A percentile compares a stretch with the other conserved stretches of the same genome.
Evolutionary conservation across 306 rosid genomes (phyloP).

Genomic region (Acacia melanoxylon): DNA sequence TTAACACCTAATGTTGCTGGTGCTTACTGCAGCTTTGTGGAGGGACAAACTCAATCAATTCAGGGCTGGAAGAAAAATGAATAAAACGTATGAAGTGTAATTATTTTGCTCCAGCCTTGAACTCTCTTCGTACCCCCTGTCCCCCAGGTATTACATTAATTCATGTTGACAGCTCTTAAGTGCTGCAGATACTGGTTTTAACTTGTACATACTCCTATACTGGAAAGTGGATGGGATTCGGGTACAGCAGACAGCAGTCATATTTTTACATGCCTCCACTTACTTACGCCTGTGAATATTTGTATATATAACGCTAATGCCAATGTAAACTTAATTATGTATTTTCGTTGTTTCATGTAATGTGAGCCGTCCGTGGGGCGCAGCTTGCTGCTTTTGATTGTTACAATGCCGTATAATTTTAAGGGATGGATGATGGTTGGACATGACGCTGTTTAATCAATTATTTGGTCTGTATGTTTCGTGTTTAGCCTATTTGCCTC

Average conservation of each 20-base stretch:
- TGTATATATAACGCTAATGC: slow-evolving; percentile 39
- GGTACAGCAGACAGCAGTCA: slow-evolving; percentile 24
- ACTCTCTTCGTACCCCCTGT: not conserved
- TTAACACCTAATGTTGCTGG: slow-evolving; percentile 20
- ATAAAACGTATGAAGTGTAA: slow-evolving; percentile 37
- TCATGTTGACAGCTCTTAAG: slow-evolving; percentile 12
- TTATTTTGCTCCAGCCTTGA: slow-evolving; percentile 9
- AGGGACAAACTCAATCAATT: slow-evolving; percentile 54
- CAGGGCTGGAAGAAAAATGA: slow-evolving; percentile 44
- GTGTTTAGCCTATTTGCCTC: not conserved
- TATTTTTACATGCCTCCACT: not conserved
- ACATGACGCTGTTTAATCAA: not conserved
- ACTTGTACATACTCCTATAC: slow-evolving; percentile 30
- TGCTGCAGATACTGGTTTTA: slow-evolving; percentile 42
- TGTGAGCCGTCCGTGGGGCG: slow-evolving; percentile 4
- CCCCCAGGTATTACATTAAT: not conserved
- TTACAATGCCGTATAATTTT: not conserved
- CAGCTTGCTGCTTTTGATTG: slow-evolving; percentile 11
- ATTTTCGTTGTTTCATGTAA: not conserved
- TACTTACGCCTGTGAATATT: slow-evolving; percentile 37
- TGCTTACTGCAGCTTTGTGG: slow-evolving; percentile 46
- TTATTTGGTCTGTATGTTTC: not conserved
- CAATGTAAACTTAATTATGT: slow-evolving; percentile 27
- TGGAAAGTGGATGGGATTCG: slow-evolving; percentile 29
- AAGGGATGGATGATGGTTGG: slow-evolving; percentile 6